A percentile compares a stretch with the other conserved stretches of the same genome.
Conservation (phyloP, 1,139 yeast genomes). For the Meyerozyma smithsonii region DNA sequence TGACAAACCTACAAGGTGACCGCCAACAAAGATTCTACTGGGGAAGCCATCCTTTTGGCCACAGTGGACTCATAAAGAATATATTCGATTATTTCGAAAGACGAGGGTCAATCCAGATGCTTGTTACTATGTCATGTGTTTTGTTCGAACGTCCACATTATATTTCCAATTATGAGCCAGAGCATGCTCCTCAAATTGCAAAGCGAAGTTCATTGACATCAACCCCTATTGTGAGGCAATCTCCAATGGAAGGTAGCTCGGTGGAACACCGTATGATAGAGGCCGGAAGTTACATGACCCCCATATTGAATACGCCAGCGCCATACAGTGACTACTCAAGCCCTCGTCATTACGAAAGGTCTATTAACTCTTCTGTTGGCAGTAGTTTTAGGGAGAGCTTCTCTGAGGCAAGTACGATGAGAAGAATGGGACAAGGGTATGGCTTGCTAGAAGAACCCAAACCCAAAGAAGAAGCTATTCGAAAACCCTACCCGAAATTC, state of each 20-base stretch:
- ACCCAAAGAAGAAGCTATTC: neutral
- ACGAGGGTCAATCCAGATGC: conserved; percentile 74
- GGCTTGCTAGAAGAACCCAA: neutral
- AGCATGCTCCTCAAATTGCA: conserved; percentile 42
- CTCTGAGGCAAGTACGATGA: conserved; percentile 1
- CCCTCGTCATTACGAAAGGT: neutral
- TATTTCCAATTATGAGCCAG: conserved; percentile 11
- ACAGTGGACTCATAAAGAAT: conserved; percentile 62
- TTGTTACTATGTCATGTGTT: conserved; percentile 83
- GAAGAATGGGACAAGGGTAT: neutral
- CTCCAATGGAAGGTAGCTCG: conserved; percentile 14
- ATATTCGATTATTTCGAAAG: conserved; percentile 63
- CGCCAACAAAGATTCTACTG: conserved; percentile 53
- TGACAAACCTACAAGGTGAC: no score
- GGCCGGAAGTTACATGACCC: neutral
- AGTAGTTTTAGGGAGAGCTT: neutral
- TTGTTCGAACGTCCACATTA: conserved; percentile 36
- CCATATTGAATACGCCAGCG: neutral
- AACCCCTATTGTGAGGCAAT: conserved; percentile 22
- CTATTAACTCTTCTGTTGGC: neutral
- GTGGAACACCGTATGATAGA: conserved; percentile 3
- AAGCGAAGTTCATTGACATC: conserved; percentile 40
- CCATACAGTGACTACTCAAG: neutral
- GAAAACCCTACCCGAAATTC: conserved; percentile 2
- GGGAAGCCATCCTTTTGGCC: conserved; percentile 83